Conservation (phyloP, 495 filamentous ascomycete genomes). For the Penicillium longicatenatum region DNA sequence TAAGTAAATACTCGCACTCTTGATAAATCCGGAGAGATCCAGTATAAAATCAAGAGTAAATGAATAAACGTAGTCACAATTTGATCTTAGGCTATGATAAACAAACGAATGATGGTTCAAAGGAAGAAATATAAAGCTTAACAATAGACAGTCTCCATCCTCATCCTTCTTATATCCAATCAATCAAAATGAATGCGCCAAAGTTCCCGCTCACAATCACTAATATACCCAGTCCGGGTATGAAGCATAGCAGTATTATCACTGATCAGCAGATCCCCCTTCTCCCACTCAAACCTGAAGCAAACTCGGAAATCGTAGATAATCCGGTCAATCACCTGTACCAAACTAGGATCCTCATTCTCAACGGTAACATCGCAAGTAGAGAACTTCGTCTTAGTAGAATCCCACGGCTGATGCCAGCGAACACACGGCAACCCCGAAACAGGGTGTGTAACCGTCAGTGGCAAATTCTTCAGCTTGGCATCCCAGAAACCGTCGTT, state of each 20-base stretch:
- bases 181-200: slow-evolving; percentile 53
- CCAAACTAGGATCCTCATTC: slow-evolving; percentile 32
- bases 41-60: too few relatives aligned
- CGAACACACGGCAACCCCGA: slow-evolving; percentile 48
- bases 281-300: slow-evolving; percentile 49
- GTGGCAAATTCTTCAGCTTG: slow-evolving; percentile 40
- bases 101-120: neutral
- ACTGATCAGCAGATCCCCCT: slow-evolving; percentile 56
- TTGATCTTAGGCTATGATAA: neutral
- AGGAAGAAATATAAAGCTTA: neutral
- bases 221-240: slow-evolving; percentile 49
- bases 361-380: slow-evolving; percentile 49
- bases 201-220: slow-evolving; percentile 46
- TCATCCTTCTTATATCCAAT: neutral
- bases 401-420: slow-evolving; percentile 58
- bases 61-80: neutral
- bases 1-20: too few relatives aligned
- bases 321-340: slow-evolving; percentile 36
- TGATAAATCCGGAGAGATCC: too few relatives aligned
- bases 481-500: slow-evolving; percentile 43
- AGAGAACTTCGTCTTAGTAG: slow-evolving; percentile 49
- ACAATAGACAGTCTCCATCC: neutral
- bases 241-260: slow-evolving; percentile 57
- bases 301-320: slow-evolving; percentile 54
- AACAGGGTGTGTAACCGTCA: slow-evolving; percentile 52